Percentiles rank a stretch among this genome's conserved stretches.
These are phyloP conservation scores for Ophioceras dolichostomum DNA, from an alignment of 2,329 filamentous ascomycete genomes.

Conservation along the genomic window DNA sequence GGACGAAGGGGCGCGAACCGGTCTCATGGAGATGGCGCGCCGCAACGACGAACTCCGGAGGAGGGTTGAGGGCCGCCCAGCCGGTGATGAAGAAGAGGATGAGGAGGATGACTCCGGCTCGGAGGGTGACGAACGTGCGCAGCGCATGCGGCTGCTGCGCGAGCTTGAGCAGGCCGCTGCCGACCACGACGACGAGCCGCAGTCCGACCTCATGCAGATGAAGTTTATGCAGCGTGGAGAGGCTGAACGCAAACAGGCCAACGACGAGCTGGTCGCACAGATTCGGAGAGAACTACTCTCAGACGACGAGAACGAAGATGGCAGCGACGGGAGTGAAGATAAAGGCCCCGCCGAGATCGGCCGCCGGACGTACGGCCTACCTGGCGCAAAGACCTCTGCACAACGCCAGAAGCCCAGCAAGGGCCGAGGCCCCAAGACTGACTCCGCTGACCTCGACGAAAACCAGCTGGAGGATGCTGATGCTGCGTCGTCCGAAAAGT, in stretches of 20 bases:
- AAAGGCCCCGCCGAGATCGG: slow-evolving; percentile 50
- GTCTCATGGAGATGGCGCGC: slow-evolving; percentile 68
- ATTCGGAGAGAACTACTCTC: slow-evolving; percentile 63
- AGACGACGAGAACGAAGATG: slow-evolving; percentile 35
- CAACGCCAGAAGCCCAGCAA: slow-evolving; percentile 2
- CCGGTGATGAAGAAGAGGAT: slow-evolving; percentile 16
- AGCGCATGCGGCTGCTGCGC: slow-evolving; percentile 35
- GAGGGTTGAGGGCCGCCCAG: slow-evolving; percentile 48
- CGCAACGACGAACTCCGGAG: slow-evolving; percentile 71
- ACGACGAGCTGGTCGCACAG: slow-evolving; percentile 62
- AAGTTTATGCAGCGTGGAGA: slow-evolving; percentile 93
- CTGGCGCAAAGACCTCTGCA: slow-evolving; percentile 17
- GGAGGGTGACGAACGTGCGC: slow-evolving; percentile 47
- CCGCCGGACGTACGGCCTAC: slow-evolving; percentile 54
- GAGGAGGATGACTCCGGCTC: slow-evolving; percentile 34
- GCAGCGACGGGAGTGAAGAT: slow-evolving; percentile 31
- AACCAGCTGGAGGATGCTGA: no score
- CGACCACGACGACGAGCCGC: slow-evolving; percentile 32
- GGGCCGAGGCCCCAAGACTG: no score
- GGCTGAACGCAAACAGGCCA: slow-evolving; percentile 61
- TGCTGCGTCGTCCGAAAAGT: no score
- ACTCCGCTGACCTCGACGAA: no score
- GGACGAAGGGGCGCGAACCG: slow-evolving; percentile 76
- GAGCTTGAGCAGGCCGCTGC: slow-evolving; percentile 29
- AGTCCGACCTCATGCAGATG: slow-evolving; percentile 66